These are phyloP conservation scores for Juncus effusus DNA, from an alignment of 176 grass and related monocot species.

Conservation along the genomic window DNA sequence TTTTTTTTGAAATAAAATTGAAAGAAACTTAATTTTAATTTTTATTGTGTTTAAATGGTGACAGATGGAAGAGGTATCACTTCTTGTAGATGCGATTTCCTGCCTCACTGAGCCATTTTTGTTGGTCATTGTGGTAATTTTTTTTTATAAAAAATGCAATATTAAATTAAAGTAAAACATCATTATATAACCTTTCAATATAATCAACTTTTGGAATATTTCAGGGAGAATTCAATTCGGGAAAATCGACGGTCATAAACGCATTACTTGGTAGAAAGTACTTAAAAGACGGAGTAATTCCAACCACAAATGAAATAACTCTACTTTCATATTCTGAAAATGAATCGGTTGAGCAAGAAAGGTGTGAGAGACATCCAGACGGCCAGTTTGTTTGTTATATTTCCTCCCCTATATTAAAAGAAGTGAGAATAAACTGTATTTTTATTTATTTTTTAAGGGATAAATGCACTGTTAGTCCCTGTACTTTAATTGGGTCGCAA, in stretches of 20 bases:
- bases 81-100: constrained; percentile 89
- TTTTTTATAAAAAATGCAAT: constrained; percentile 36
- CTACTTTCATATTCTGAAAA: constrained; percentile 72
- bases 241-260: constrained; percentile 98
- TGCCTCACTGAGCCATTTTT: constrained; percentile 98
- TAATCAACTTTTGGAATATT: not conserved
- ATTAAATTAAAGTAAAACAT: constrained; percentile 15
- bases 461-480: no score
- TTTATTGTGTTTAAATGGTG: constrained; percentile 23
- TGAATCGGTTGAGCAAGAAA: constrained; percentile 64
- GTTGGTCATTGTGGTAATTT: constrained; percentile 99
- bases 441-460: constrained; percentile 8
- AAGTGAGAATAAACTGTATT: constrained; percentile 51
- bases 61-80: constrained; percentile 96
- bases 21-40: constrained; percentile 43
- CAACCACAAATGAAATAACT: constrained; percentile 91
- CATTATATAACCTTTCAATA: not conserved
- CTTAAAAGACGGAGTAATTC: constrained; percentile 87
- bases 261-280: constrained; percentile 85
- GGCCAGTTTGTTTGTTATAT: constrained; percentile 93
- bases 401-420: constrained; percentile 76
- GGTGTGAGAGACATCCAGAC: constrained; percentile 80
- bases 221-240: constrained; percentile 98
- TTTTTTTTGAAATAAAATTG: constrained; percentile 33
- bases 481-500: no score